Base-by-base conservation (phyloP, 177 flowering plant genomes). In the Telopea speciosissima region DNA sequence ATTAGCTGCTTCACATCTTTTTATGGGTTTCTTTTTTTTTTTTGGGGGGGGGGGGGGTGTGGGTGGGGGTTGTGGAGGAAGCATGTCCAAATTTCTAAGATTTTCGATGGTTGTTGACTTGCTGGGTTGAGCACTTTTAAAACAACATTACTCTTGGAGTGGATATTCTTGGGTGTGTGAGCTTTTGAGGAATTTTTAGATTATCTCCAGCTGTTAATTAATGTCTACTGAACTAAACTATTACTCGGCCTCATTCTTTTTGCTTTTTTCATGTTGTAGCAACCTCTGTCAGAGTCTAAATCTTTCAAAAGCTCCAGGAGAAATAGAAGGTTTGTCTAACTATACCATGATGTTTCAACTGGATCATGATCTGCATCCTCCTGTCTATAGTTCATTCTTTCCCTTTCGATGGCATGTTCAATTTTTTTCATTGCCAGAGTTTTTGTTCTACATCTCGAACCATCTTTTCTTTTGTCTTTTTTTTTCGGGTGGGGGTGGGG, bases 241-340 rank as follows among this genome's bases (percentile, higher is more conserved):
- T 26, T 26, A 3, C 26, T 26, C 17, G 16, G n/a, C 19, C 13
- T 54, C 31, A 28, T 5, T 26, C 23, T 25, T 19, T 24, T 52
- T 8, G n/a, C 23, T 45, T n/a, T 54, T 24, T 24, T 56, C 63
- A 52, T 65, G 71, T 24, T 73, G 75, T 84, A 89, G 94, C 79
- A 81, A 79, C 72, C 77, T 82, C 60, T 71, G 59, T 65, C 84
- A 81, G 68, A 70, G 72, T 69, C 40, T 44, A 49, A 82, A 66
- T 69, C 74, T 62, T 77, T 31, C 75, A 31, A 75, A 76, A 72
- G 24, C 68, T 42, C 64, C 83, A 54, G 79, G 69, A 45, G 74
- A 68, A 62, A 68, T 21, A 62, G 79, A 81, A 81, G 88, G 89
- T 86, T 24, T 69, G 75, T 71, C 67, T 64, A 45, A 49, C 25